Evolutionary conservation across 2,329 filamentous ascomycete genomes (phyloP), one percentile per base, ranked within the genome.

Genomic region (Botrytis deweyae): DNA sequence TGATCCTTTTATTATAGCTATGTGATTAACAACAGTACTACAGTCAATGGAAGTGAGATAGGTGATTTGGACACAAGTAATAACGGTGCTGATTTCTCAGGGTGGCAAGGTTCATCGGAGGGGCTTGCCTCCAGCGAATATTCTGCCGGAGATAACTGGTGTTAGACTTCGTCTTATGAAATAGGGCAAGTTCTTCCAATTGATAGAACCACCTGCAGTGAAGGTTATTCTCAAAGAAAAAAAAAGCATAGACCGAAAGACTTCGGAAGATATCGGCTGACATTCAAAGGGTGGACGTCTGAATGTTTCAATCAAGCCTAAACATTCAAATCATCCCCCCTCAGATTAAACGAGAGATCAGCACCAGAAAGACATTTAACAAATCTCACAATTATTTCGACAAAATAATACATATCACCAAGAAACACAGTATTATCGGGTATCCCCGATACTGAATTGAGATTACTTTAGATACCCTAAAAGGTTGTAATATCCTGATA

Each of bases 1-100:
- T 29, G 46, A 29, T 55, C 14, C 38, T n/a, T 8, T 20, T 22
- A 38, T 12, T 9, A 12, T 29, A 4, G 10, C 46, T 40, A 36
- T 46, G 22, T 2, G 8, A 20, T 10, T 12, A 14, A 0, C n/a
- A 25, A 14, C 0, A 36, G 4, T 36, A 36, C 8, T 7, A 36
- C 8, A 10, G 16, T 46, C 5, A 46, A 10, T 36, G 4, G n/a
- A 18, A 25, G 42, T 16, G 46, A 46, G 14, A 42, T 29, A 6
- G n/a, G 14, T 33, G 52, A 18, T 29, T 58, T 18, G 1, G 14
- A 29, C 3, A 29, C 52, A 18, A 58, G 14, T 29, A 58, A 58
- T 29, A 14, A 4, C 14, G 3, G n/a, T 29, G 0, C 14, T n/a
- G 25, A 58, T 18, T 18, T 9, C 52, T 18, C 14, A 3, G 14